Evolutionary conservation across 805 yeast genomes (phyloP), one percentile per base, ranked within the genome.

Genomic region (Monosporozyma yasuniensis): DNA sequence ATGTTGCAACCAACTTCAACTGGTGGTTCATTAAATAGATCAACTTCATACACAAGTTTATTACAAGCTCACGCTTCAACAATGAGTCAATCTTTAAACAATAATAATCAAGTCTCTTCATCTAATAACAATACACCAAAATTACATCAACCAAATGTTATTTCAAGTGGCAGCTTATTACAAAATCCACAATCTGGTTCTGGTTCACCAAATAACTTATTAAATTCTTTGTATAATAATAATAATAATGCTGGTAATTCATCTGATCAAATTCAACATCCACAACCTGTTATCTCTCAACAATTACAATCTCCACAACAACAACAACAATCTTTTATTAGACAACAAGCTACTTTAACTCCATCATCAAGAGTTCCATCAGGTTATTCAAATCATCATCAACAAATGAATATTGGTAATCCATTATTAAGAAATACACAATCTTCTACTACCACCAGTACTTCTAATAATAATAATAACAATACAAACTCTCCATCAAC

Each of bases 61-160:
- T 50, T 66, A 42, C 68, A 66, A 50, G 65, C 69, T 1, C 70
- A 65, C 52, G 67, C 70, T 22, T 55, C 69, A 19, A 62, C 66
- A 2, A 25, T 37, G 35, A 38, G 21, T 19, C 55, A 58, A 9
- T 28, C 41, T 45, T 34, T 48, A 12, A 48, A 49, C 47, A 52
- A 48, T 52, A 44, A 48, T 49, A 51, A 32, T 46, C 47, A 18
- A n/a, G n/a, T n/a, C n/a, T n/a, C n/a, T n/a, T n/a, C n/a, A n/a
- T n/a, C n/a, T 49, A 50, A 35, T 45, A 48, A 18, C 50, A 34
- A 16, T 25, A 21, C 42, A n/a, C 42, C 47, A 16, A 46, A 21
- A 8, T 25, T 35, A n/a, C n/a, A 34, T 9, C 35, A 46, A 12
- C 14, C 16, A 12, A 18, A n/a, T 14, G 42, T 37, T 10, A 45